These are phyloP conservation scores for Sporothrix dimorphospora DNA, from an alignment of 2,329 filamentous ascomycete genomes.

Conservation along the genomic window DNA sequence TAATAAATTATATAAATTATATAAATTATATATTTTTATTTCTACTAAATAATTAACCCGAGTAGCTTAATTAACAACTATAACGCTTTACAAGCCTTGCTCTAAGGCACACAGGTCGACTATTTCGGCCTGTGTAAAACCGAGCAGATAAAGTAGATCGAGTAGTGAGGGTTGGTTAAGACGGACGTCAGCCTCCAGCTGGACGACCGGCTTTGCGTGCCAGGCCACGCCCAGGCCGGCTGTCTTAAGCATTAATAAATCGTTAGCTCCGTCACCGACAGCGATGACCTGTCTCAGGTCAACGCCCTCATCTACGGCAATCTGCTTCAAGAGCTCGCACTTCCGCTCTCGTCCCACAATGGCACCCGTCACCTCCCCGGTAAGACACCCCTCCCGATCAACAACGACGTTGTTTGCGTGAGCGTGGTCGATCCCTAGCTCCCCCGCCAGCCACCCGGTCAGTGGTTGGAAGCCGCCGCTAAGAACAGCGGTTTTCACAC, in stretches of 20 bases:
- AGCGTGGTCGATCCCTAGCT: slow-evolving; percentile 85
- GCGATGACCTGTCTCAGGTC: slow-evolving; percentile 69
- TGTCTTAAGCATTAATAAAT: slow-evolving; percentile 75
- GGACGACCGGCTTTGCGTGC: slow-evolving; percentile 82
- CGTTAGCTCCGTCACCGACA: slow-evolving; percentile 82
- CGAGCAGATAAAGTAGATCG: slow-evolving; percentile 75
- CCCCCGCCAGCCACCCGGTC: slow-evolving; percentile 79
- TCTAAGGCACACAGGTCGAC: slow-evolving; percentile 32
- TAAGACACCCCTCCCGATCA: slow-evolving; percentile 62
- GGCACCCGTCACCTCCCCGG: slow-evolving; percentile 70
- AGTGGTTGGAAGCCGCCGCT: slow-evolving; percentile 91
- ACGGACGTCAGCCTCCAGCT: slow-evolving; percentile 73
- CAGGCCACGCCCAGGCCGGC: slow-evolving; percentile 80
- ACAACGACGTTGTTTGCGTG: slow-evolving; percentile 82
- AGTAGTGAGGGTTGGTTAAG: slow-evolving; percentile 72
- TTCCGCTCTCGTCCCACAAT: slow-evolving; percentile 81
- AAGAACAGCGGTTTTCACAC: slow-evolving; percentile 85
- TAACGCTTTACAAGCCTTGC: not conserved
- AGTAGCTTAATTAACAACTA: not conserved
- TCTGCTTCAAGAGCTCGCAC: slow-evolving; percentile 69
- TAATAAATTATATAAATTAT: too few relatives aligned
- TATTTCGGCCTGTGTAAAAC: slow-evolving; percentile 69
- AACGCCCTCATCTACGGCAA: slow-evolving; percentile 69
- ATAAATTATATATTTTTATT: not conserved
- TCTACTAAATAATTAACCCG: not conserved